Conservation (phyloP, 2,329 filamentous ascomycete species). For the Phoma sp. region DNA sequence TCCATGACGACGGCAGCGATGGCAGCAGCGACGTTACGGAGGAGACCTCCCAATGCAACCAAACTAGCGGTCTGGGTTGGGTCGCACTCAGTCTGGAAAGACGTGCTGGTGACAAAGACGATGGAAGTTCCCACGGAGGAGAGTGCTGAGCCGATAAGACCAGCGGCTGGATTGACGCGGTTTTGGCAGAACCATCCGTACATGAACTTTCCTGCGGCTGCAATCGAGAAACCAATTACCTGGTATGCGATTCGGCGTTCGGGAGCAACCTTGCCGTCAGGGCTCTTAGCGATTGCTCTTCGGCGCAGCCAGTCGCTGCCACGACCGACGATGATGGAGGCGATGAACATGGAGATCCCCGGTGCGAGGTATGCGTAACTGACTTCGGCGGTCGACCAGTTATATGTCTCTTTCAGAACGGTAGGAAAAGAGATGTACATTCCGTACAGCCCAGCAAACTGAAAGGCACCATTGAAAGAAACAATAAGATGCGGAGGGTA, state of each 20-base stretch:
- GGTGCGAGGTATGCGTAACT: conserved; percentile 51
- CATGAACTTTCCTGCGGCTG: conserved; percentile 49
- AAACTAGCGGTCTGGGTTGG: conserved; percentile 51
- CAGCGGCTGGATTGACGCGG: conserved; percentile 29
- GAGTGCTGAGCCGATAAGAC: conserved; percentile 33
- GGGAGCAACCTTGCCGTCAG: conserved; percentile 41
- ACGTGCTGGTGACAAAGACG: conserved; percentile 54
- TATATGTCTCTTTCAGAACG: conserved; percentile 40
- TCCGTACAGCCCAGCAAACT: conserved; percentile 38
- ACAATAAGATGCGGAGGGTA: conserved; percentile 42
- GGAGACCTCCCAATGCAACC: conserved; percentile 52
- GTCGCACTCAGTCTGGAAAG: conserved; percentile 53
- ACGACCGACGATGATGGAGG: conserved; percentile 50
- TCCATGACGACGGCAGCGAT: conserved; percentile 50
- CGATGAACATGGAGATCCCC: conserved; percentile 43
- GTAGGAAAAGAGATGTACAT: conserved; percentile 37
- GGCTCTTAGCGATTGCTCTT: conserved; percentile 31
- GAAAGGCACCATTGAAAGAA: conserved; percentile 37
- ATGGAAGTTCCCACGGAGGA: conserved; percentile 50
- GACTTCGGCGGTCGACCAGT: conserved; percentile 44
- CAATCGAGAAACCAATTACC: conserved; percentile 51
- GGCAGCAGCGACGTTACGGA: conserved; percentile 52
- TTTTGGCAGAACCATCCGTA: conserved; percentile 52
- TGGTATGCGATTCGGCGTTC: conserved; percentile 53
- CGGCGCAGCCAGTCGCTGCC: conserved; percentile 50